Evolutionary conservation across 805 yeast genomes (phyloP).

Genomic region (Danielia oregonensis): DNA sequence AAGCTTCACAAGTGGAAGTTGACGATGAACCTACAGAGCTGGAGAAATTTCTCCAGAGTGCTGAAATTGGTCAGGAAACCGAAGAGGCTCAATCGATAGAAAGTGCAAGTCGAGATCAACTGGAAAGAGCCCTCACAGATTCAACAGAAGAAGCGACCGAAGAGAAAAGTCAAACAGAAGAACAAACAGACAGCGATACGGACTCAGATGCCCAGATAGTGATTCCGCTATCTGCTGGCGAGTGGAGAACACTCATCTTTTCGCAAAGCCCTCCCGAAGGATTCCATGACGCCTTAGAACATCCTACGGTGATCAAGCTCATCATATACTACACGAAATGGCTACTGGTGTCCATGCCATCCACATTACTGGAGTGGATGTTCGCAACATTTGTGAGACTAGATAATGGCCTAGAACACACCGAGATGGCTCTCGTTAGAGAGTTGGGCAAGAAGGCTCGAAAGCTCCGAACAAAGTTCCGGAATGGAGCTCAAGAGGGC

Average conservation of each 20-base stretch:
- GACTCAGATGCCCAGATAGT: not conserved
- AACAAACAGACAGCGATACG: not conserved
- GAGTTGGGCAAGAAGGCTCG: constrained; percentile 38
- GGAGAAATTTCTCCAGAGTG: too few species aligned
- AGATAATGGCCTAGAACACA: constrained; percentile 31
- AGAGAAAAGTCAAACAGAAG: too few species aligned
- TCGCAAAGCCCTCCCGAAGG: constrained; percentile 27
- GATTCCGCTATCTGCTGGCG: constrained; percentile 23
- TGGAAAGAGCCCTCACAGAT: too few species aligned
- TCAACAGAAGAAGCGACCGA: too few species aligned
- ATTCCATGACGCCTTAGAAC: constrained; percentile 22
- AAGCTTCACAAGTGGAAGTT: constrained; percentile 5
- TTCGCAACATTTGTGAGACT: constrained; percentile 31
- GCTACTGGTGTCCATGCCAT: constrained; percentile 29
- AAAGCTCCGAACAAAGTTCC: constrained; percentile 18
- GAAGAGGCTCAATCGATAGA: not conserved
- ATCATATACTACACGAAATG: constrained; percentile 34
- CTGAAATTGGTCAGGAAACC: not conserved
- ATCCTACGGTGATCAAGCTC: constrained; percentile 31
- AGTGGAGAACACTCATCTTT: constrained; percentile 31
- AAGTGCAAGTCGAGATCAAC: constrained; percentile 1
- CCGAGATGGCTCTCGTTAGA: constrained; percentile 31
- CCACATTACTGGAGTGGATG: constrained; percentile 32
- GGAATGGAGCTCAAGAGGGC: not conserved
- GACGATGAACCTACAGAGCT: not conserved